Percentiles rank a stretch among this genome's conserved stretches.
Evolutionary conservation across 2,329 filamentous ascomycete genomes (phyloP).

Genomic region (Diaporthe australafricana): DNA sequence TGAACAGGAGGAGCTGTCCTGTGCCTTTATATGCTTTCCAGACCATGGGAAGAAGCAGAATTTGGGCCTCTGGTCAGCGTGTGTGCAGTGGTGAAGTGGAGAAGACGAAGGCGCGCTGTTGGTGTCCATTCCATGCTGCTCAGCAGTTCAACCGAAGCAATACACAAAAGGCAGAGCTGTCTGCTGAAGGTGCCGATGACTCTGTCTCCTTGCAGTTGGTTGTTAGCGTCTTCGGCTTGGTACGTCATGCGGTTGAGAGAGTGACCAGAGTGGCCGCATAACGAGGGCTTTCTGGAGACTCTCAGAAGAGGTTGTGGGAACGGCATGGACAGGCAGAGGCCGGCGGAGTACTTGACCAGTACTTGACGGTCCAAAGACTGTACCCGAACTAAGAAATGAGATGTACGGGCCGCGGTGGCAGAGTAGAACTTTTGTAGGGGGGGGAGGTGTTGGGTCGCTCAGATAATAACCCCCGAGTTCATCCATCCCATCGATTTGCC

Average conservation of each 20-base stretch:
- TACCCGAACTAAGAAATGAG: conserved; percentile 32
- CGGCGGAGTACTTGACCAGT: conserved; percentile 32
- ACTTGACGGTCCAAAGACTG: conserved; percentile 33
- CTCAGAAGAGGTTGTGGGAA: conserved; percentile 27
- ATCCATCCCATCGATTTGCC: conserved; percentile 34
- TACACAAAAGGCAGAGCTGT: conserved; percentile 27
- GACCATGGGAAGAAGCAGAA: conserved; percentile 30
- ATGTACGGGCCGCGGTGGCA: conserved; percentile 34
- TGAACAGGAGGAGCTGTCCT: conserved; percentile 19
- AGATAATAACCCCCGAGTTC: conserved; percentile 30
- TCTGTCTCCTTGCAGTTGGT: conserved; percentile 29
- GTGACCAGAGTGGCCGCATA: conserved; percentile 31
- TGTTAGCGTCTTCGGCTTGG: conserved; percentile 35
- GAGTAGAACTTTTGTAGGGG: neutral
- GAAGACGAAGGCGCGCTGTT: conserved; percentile 28
- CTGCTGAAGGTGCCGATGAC: conserved; percentile 19
- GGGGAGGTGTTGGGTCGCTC: conserved; percentile 21
- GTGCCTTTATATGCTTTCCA: conserved; percentile 35
- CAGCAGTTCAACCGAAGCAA: conserved; percentile 21
- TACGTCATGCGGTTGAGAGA: conserved; percentile 33
- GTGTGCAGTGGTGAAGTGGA: conserved; percentile 33
- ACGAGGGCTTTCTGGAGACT: conserved; percentile 13
- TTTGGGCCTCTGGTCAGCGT: conserved; percentile 35
- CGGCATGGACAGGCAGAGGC: conserved; percentile 19
- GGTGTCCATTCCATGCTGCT: conserved; percentile 28